These are phyloP conservation scores for Coemansia asiatica DNA, from an alignment of 192 early-diverging fungal genomes.

Conservation along the genomic window DNA sequence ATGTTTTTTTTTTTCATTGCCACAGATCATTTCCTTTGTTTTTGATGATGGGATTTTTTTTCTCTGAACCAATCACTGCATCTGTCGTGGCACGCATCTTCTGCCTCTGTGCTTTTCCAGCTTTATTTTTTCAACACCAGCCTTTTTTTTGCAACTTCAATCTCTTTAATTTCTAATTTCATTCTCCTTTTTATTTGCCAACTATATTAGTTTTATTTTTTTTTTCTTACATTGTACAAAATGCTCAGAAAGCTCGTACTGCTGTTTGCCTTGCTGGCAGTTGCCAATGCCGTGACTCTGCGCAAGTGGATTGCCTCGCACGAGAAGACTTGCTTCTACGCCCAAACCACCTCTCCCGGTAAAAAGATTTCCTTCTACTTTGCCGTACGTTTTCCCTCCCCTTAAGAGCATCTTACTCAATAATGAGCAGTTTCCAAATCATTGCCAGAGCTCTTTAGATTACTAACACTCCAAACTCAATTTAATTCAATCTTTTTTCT, in stretches of 20 bases:
- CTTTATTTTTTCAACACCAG: constrained; percentile 9
- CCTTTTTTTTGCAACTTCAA: background rate
- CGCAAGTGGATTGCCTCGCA: constrained; percentile 91
- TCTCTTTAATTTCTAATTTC: background rate
- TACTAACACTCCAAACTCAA: no score
- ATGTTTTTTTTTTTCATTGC: background rate
- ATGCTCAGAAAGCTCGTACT: constrained; percentile 52
- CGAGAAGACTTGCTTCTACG: constrained; percentile 91
- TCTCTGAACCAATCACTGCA: constrained; percentile 24
- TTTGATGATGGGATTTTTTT: background rate
- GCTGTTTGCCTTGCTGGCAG: constrained; percentile 46
- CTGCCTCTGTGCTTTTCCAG: background rate
- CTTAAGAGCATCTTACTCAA: no score
- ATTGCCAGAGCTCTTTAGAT: no score
- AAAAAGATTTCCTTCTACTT: constrained; percentile 98
- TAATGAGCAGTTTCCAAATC: no score
- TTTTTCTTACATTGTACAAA: background rate
- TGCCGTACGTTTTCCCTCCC: constrained; percentile 95
- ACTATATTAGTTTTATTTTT: background rate
- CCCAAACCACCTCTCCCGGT: constrained; percentile 67
- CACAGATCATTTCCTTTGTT: no score
- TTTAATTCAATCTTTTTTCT: background rate
- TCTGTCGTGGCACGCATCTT: constrained; percentile 18
- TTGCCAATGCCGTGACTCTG: constrained; percentile 58
- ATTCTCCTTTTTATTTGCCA: background rate